Percentiles rank a stretch among this genome's conserved stretches.
These are phyloP conservation scores for Calocybe gangraenosa DNA, from an alignment of 768 basidiomycete genomes.

Conservation along the genomic window DNA sequence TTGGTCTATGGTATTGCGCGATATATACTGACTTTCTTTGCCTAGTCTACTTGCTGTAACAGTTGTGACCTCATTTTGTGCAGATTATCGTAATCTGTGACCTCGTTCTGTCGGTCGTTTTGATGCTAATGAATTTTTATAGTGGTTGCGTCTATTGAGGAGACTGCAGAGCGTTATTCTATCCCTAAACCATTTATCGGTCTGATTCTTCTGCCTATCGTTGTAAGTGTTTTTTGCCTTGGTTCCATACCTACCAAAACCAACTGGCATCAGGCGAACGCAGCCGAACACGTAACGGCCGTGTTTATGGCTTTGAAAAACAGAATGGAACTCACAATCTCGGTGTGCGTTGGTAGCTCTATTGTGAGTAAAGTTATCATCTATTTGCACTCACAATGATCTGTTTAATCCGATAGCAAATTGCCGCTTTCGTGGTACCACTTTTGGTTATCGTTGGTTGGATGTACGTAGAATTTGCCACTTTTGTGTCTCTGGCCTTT, in stretches of 20 bases:
- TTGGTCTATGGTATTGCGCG: too few species aligned
- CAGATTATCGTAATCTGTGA: conserved; percentile 67
- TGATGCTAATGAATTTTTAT: not conserved
- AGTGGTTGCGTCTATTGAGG: conserved; percentile 93
- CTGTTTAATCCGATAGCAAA: conserved; percentile 53
- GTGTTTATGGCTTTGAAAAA: conserved; percentile 87
- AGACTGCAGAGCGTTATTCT: conserved; percentile 74
- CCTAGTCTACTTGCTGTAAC: conserved; percentile 68
- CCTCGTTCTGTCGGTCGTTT: conserved; percentile 6
- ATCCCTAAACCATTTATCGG: conserved; percentile 88
- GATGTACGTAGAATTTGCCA: conserved; percentile 47
- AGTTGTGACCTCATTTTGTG: conserved; percentile 81
- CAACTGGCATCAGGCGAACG: conserved; percentile 51
- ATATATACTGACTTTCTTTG: not conserved
- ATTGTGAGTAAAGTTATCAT: conserved; percentile 47
- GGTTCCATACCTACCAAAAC: too few species aligned
- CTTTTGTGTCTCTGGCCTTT: too few species aligned
- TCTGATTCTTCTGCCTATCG: conserved; percentile 82
- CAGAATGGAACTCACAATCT: conserved; percentile 64
- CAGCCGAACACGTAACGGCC: conserved; percentile 81
- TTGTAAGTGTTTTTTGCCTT: conserved; percentile 41
- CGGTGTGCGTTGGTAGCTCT: conserved; percentile 76
- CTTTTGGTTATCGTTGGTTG: conserved; percentile 87
- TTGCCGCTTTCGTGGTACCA: conserved; percentile 82
- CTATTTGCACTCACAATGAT: not conserved